Percentiles rank a stretch among this genome's conserved stretches.
phyloP scores from a whole-genome alignment of 1,139 yeast species.

The Pneumocystis sp. region DNA sequence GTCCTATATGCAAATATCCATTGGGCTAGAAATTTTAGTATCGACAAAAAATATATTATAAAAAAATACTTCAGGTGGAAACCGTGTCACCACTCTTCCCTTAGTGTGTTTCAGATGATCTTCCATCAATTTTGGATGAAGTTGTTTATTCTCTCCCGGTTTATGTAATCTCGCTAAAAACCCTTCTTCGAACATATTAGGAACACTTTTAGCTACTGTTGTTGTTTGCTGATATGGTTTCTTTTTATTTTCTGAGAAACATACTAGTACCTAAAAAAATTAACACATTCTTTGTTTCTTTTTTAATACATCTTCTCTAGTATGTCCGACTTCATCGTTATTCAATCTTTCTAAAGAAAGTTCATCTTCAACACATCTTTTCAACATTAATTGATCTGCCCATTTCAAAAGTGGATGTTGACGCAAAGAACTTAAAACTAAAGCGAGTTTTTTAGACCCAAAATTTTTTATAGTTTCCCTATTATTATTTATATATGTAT shows the following conservation, averaged over 20 bases:
- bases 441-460: background rate
- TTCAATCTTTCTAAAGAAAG: background rate
- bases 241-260: background rate
- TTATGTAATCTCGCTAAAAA: constrained; percentile 89
- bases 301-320: background rate
- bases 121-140: constrained; percentile 65
- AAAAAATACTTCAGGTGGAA: constrained; percentile 62
- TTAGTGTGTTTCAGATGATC: constrained; percentile 63
- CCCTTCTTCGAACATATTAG: constrained; percentile 91
- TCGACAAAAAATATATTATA: background rate
- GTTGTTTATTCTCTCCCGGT: constrained; percentile 90
- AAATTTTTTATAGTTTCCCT: background rate
- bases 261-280: background rate
- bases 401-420: background rate
- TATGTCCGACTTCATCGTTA: background rate
- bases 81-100: constrained; percentile 79
- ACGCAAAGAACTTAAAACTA: background rate
- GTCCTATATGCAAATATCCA: constrained; percentile 94
- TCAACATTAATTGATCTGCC: background rate
- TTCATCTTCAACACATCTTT: background rate
- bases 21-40: constrained; percentile 37
- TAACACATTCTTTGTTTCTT: background rate
- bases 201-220: constrained; percentile 23
- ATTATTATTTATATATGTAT: background rate
- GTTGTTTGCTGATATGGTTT: constrained; percentile 14